These are phyloP conservation scores for Avicennia marina DNA, from an alignment of 257 asterid genomes.

Conservation along the genomic window DNA sequence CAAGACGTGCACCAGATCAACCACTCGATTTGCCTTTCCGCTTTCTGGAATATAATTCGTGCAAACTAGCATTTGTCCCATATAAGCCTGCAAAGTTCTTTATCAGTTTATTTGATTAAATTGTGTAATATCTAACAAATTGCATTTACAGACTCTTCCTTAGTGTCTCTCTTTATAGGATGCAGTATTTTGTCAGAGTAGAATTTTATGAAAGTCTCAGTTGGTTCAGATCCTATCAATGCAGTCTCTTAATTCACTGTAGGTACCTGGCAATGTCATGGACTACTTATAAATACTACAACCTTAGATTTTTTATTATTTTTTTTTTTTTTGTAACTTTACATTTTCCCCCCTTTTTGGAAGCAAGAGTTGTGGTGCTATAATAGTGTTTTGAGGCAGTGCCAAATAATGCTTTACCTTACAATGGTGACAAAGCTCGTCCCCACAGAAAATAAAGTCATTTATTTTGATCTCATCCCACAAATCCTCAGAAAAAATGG, in stretches of 20 bases:
- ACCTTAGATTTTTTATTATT: background rate
- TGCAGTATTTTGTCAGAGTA: constrained; percentile 47
- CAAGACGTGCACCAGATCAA: constrained; percentile 27
- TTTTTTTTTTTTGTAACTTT: background rate
- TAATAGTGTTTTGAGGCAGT: too few relatives aligned
- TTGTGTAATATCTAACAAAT: background rate
- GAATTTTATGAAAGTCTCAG: constrained; percentile 35
- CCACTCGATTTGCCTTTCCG: constrained; percentile 21
- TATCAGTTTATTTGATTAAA: background rate
- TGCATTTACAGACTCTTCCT: constrained; percentile 26
- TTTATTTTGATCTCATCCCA: constrained; percentile 50
- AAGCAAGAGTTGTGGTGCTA: too few relatives aligned
- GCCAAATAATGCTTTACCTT: constrained; percentile 32
- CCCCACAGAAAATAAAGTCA: constrained; percentile 34
- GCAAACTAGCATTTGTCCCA: constrained; percentile 33
- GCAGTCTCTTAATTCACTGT: constrained; percentile 60
- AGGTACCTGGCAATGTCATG: constrained; percentile 36
- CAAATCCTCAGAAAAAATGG: constrained; percentile 61
- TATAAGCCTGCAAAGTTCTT: constrained; percentile 26
- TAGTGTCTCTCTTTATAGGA: constrained; percentile 40
- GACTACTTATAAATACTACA: background rate
- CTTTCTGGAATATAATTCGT: constrained; percentile 19
- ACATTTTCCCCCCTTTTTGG: too few relatives aligned
- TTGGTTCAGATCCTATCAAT: constrained; percentile 33
- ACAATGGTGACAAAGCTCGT: constrained; percentile 51